phyloP scores from a whole-genome alignment of 2,329 filamentous ascomycete species.

The Fusarium sp. region DNA sequence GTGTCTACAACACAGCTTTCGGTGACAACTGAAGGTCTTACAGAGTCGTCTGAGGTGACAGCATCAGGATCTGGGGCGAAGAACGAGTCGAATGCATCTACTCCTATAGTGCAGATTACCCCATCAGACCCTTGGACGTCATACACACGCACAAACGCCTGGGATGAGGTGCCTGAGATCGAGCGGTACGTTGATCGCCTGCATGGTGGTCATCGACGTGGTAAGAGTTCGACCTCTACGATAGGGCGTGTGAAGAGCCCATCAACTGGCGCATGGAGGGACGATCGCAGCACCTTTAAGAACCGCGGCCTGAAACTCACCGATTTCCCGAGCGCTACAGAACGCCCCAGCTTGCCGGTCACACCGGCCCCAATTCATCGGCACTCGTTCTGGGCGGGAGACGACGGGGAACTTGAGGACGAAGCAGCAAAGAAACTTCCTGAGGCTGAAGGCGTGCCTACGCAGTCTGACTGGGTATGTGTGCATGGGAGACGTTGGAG shows the following conservation, averaged over 20 bases:
- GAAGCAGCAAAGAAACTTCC: slow-evolving; percentile 72
- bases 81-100: slow-evolving; percentile 59
- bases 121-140: slow-evolving; percentile 74
- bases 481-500: slow-evolving; percentile 63
- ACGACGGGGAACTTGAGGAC: slow-evolving; percentile 53
- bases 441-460: slow-evolving; percentile 82
- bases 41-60: slow-evolving; percentile 51
- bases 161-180: slow-evolving; percentile 92
- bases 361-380: slow-evolving; percentile 84
- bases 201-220: slow-evolving; percentile 69
- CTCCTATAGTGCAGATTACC: slow-evolving; percentile 58
- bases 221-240: slow-evolving; percentile 46
- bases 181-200: slow-evolving; percentile 85
- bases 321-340: slow-evolving; percentile 84
- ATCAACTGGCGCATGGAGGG: slow-evolving; percentile 17
- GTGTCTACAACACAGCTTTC: slow-evolving; percentile 7
- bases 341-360: slow-evolving; percentile 88
- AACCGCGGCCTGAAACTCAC: slow-evolving; percentile 72
- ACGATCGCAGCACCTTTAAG: slow-evolving; percentile 17
- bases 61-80: slow-evolving; percentile 42
- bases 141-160: slow-evolving; percentile 85
- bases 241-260: slow-evolving; percentile 34
- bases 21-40: slow-evolving; percentile 31
- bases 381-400: slow-evolving; percentile 72
- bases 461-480: slow-evolving; percentile 96